A percentile compares a stretch with the other conserved stretches of the same genome.
These are phyloP conservation scores for Arachnopeziza araneosa DNA, from an alignment of 2,329 filamentous ascomycete species.

Conservation along the genomic window DNA sequence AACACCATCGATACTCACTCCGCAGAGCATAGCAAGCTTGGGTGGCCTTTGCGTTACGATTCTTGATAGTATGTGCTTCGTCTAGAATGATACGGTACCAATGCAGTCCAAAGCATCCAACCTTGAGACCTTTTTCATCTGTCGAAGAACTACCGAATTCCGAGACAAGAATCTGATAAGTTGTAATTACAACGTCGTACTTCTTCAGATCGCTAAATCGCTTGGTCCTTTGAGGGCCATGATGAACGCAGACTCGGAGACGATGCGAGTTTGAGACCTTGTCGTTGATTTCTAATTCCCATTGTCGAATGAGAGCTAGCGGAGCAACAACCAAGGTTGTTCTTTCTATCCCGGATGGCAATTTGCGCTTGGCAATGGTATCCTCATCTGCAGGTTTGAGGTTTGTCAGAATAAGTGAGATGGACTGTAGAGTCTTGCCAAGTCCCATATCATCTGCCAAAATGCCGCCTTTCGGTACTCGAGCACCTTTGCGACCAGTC, in stretches of 20 bases:
- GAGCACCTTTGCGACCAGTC: slow-evolving; percentile 67
- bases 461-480: slow-evolving; percentile 84
- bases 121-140: slow-evolving; percentile 55
- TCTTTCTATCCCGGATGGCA: slow-evolving; percentile 64
- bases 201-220: slow-evolving; percentile 67
- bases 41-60: slow-evolving; percentile 90
- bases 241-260: slow-evolving; percentile 82
- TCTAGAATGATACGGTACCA: slow-evolving; percentile 97
- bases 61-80: slow-evolving; percentile 98
- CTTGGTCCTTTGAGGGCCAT: slow-evolving; percentile 82
- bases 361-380: slow-evolving; percentile 57
- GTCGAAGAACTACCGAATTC: slow-evolving; percentile 71
- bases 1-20: slow-evolving; percentile 88
- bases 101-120: slow-evolving; percentile 82
- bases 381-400: slow-evolving; percentile 59
- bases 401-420: slow-evolving; percentile 82
- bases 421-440: slow-evolving; percentile 92
- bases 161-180: slow-evolving; percentile 90
- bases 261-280: slow-evolving; percentile 66
- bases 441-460: slow-evolving; percentile 96
- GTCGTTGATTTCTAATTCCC: slow-evolving; percentile 87
- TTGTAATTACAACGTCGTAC: slow-evolving; percentile 96
- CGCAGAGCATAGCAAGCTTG: slow-evolving; percentile 83
- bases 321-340: slow-evolving; percentile 89
- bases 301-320: slow-evolving; percentile 90